Conservation (phyloP, 495 filamentous ascomycete species). For the Neurospora sp. region DNA sequence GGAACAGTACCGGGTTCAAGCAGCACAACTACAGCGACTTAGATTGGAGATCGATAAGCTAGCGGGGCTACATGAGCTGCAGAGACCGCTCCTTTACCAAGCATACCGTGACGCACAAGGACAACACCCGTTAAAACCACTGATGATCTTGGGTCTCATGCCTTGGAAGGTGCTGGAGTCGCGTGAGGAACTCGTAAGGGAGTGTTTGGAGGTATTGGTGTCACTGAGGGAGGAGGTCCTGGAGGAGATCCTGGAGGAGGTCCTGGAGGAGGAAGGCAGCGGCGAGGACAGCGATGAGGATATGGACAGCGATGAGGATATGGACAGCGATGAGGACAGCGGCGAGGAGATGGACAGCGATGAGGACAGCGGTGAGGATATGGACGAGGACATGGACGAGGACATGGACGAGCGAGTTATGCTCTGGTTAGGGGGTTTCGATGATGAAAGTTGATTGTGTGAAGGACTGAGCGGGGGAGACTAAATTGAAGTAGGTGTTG, state of each 20-base stretch:
- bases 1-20: too few species aligned
- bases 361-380: neutral
- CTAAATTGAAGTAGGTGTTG: neutral
- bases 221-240: neutral
- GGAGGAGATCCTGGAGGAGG: neutral
- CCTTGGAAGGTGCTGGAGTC: neutral
- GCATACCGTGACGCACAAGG: too few species aligned
- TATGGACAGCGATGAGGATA: neutral
- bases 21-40: too few species aligned
- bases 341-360: neutral
- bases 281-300: too few species aligned
- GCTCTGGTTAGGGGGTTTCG: neutral
- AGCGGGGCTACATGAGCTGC: too few species aligned
- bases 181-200: neutral
- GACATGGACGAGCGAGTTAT: neutral
- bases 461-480: neutral
- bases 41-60: too few species aligned
- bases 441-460: neutral
- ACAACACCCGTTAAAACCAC: too few species aligned
- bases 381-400: neutral
- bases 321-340: neutral
- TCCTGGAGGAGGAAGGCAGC: neutral
- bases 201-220: neutral
- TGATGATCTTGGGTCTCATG: too few species aligned
- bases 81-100: too few species aligned